Percentiles rank a stretch among this genome's conserved stretches.
Conservation (phyloP, 805 yeast genomes). For the Yarrowia hollandica region DNA sequence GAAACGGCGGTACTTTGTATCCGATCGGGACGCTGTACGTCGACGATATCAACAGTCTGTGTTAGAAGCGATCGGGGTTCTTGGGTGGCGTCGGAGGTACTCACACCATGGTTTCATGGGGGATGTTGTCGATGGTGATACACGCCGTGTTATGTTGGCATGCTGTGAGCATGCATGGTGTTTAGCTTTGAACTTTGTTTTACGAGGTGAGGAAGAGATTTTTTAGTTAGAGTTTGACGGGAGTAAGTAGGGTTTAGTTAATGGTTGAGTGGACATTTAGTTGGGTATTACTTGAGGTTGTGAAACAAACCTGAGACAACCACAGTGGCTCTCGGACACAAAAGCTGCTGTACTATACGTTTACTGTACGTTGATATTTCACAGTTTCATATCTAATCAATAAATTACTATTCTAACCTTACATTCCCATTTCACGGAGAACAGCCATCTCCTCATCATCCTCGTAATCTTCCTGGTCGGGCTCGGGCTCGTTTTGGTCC, state of each 20-base stretch:
- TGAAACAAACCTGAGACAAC: no score
- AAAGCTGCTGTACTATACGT: no score
- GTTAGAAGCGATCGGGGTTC: not conserved
- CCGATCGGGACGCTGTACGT: conserved; percentile 63
- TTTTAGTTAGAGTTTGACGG: no score
- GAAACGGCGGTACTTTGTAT: conserved; percentile 74
- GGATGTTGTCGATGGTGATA: not conserved
- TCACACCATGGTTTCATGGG: conserved; percentile 20
- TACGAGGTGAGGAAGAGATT: no score
- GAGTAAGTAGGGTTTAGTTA: no score
- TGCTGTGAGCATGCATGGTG: no score
- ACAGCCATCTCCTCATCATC: conserved; percentile 2
- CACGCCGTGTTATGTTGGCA: no score
- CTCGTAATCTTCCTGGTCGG: not conserved
- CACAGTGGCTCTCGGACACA: no score
- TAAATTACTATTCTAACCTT: not conserved
- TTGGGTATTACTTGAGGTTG: not conserved
- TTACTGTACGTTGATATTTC: no score
- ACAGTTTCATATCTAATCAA: not conserved
- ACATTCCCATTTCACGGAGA: conserved; percentile 6
- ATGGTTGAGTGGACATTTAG: not conserved
- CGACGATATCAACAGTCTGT: conserved; percentile 19
- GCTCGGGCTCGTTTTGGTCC: not conserved
- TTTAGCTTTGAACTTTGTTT: no score
- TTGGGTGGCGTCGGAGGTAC: not conserved